Conservation (phyloP, 2,329 filamentous ascomycete species). For the Penicillium sp. region DNA sequence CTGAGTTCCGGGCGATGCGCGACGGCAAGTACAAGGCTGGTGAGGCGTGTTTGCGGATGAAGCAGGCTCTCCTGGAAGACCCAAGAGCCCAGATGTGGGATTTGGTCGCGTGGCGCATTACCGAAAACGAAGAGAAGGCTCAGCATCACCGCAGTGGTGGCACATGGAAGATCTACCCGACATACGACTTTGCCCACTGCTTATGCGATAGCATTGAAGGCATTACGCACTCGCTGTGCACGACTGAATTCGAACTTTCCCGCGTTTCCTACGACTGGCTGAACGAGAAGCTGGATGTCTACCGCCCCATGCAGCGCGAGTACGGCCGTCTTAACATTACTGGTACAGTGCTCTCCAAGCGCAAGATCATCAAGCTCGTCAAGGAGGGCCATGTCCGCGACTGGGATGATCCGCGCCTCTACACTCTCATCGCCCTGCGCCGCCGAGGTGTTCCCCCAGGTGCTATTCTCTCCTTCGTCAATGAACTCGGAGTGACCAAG, state of each 20-base stretch:
- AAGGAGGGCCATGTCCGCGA: constrained; percentile 74
- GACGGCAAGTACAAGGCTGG: constrained; percentile 87
- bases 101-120: constrained; percentile 83
- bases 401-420: constrained; percentile 91
- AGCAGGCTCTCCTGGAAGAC: constrained; percentile 57
- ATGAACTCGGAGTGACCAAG: constrained; percentile 88
- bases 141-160: constrained; percentile 63
- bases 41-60: constrained; percentile 84
- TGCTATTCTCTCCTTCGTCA: constrained; percentile 85
- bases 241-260: constrained; percentile 85
- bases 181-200: constrained; percentile 65
- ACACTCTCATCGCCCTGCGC: constrained; percentile 80
- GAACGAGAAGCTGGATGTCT: constrained; percentile 77
- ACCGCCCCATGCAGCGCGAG: constrained; percentile 92
- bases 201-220: constrained; percentile 88
- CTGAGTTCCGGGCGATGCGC: constrained; percentile 85
- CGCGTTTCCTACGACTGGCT: constrained; percentile 90
- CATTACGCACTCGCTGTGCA: constrained; percentile 91
- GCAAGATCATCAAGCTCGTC: constrained; percentile 78
- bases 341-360: constrained; percentile 85
- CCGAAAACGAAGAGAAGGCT: constrained; percentile 55
- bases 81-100: constrained; percentile 98
- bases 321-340: constrained; percentile 76
- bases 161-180: constrained; percentile 92
- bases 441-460: constrained; percentile 84